A percentile compares a stretch with the other conserved stretches of the same genome.
Evolutionary conservation across 768 basidiomycete genomes (phyloP).

Genomic region (Boletus reticulatus): DNA sequence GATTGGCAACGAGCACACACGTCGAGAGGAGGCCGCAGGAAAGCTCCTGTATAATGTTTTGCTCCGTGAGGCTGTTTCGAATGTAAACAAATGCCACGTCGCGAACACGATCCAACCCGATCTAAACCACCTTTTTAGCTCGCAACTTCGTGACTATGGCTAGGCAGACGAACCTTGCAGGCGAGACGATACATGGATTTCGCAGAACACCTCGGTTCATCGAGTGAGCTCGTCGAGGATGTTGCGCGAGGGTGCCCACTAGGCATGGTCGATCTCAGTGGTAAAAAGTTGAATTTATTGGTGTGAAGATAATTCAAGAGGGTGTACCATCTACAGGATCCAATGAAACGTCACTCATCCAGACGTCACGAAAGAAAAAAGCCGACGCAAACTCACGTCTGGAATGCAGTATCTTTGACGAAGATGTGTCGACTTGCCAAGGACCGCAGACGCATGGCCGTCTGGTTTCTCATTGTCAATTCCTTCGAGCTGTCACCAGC

Average conservation of each 20-base stretch:
- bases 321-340: slow-evolving; percentile 34
- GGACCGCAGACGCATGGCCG: slow-evolving; percentile 3
- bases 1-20: neutral
- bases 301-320: slow-evolving; percentile 42
- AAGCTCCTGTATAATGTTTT: slow-evolving; percentile 26
- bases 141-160: neutral
- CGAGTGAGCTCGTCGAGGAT: slow-evolving; percentile 5
- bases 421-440: slow-evolving; percentile 24
- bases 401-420: slow-evolving; percentile 29
- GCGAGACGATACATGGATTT: slow-evolving; percentile 48
- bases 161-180: slow-evolving; percentile 29
- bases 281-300: slow-evolving; percentile 30
- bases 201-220: slow-evolving; percentile 32
- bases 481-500: neutral
- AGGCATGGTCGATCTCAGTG: slow-evolving; percentile 21
- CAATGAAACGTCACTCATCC: too few species aligned
- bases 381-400: slow-evolving; percentile 17
- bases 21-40: slow-evolving; percentile 20
- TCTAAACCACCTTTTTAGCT: neutral
- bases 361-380: too few species aligned
- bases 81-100: slow-evolving; percentile 16
- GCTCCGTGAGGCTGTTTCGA: slow-evolving; percentile 13
- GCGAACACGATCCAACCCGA: slow-evolving; percentile 19
- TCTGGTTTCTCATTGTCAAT: neutral
- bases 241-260: neutral